These are phyloP conservation scores for Grosmannia serpens DNA, from an alignment of 2,329 filamentous ascomycete species.

Conservation along the genomic window DNA sequence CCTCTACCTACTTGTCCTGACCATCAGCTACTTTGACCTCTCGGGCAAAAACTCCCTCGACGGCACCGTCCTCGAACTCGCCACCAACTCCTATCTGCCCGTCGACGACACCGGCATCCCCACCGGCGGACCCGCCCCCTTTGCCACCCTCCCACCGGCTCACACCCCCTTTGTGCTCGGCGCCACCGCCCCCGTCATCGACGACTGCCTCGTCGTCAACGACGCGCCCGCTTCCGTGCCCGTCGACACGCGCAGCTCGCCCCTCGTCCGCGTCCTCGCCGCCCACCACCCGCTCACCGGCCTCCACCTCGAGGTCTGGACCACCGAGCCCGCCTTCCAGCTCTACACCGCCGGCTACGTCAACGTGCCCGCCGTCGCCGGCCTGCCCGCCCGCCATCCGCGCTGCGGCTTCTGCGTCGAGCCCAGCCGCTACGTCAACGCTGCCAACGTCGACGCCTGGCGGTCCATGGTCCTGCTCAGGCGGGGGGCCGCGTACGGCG, in stretches of 20 bases:
- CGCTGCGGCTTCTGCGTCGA: constrained; percentile 84
- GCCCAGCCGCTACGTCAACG: constrained; percentile 84
- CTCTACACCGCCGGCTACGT: constrained; percentile 90
- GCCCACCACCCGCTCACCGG: constrained; percentile 64
- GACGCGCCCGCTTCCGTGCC: constrained; percentile 46
- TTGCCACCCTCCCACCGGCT: constrained; percentile 52
- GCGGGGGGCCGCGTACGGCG: constrained; percentile 75
- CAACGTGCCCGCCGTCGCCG: constrained; percentile 54
- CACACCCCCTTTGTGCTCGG: constrained; percentile 61
- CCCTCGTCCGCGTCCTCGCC: constrained; percentile 55
- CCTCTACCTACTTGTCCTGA: too few species aligned
- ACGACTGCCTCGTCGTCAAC: constrained; percentile 82
- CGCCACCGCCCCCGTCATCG: constrained; percentile 61
- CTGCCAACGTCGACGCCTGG: constrained; percentile 72
- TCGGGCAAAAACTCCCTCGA: constrained; percentile 39
- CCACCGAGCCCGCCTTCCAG: constrained; percentile 93
- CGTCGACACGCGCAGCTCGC: constrained; percentile 51
- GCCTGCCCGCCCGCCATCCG: constrained; percentile 49
- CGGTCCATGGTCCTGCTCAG: constrained; percentile 66
- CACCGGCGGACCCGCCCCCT: constrained; percentile 48
- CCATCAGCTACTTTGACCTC: constrained; percentile 57
- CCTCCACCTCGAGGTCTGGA: constrained; percentile 75
- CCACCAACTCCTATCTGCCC: constrained; percentile 55
- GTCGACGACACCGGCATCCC: constrained; percentile 67
- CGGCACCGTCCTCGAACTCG: constrained; percentile 55